Base-by-base conservation (phyloP, 2,329 filamentous ascomycete species). In the Claviceps paspali region DNA sequence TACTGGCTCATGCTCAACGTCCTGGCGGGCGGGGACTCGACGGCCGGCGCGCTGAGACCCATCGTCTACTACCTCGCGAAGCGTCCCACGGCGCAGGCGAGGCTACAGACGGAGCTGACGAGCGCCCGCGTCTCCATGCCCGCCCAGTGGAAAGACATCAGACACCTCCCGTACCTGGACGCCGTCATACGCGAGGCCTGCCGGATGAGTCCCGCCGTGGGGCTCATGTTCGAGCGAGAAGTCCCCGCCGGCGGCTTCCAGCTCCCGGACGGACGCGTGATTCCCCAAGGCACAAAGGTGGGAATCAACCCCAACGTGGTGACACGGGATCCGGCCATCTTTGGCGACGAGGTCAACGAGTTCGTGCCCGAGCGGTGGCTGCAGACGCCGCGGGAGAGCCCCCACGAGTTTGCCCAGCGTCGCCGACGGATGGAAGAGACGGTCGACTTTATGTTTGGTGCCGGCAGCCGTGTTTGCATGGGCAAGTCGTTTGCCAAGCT, bases 291-390 rank as follows among this genome's bases (percentile, higher is more conserved):
- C 4, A 54, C 54, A 0, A 49, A 54, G n/a, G 54, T 65, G 0
- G 61, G 61, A 4, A 58, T 65, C 38, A 64, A 59, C 31, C 54
- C 60, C 0, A 62, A 54, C 38, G 54, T 65, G 2, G 46, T 59
- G 1, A 52, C 56, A 0, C 48, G 52, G 6, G 62, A 70, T 46
- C 50, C 49, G 31, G 41, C 33, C 0, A 45, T 64, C 3, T 72
- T 64, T 45, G 68, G 65, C 0, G 44, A 52, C 0, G 63, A 71
- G 39, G 56, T 60, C 0, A 56, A 68, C 15, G 40, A 44, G 0
- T 72, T 63, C 43, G 52, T 53, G 1, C 65, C 67, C 0, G 66
- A 67, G 33, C 53, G 68, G 3, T 73, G 67, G 66, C 47, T 72
- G 6, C 50, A 53, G 41, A 22, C 39, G 38, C 21, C 34, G 5